phyloP scores from a whole-genome alignment of 345 rosid species.

The Raphanus raphanistrum region DNA sequence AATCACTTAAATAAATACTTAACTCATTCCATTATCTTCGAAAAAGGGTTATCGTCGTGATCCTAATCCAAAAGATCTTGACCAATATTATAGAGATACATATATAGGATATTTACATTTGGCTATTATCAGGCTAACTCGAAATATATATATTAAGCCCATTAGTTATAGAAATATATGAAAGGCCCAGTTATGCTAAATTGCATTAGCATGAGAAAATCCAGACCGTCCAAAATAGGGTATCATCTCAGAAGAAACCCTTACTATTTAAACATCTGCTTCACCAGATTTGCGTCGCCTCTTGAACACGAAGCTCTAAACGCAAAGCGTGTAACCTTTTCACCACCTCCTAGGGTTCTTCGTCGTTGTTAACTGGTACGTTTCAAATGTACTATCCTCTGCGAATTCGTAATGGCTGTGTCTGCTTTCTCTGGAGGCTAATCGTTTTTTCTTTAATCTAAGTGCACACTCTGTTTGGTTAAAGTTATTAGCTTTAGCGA shows the following conservation, averaged over 20 bases:
- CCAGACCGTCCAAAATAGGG: conserved; percentile 34
- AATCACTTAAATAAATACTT: background rate
- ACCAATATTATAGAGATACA: background rate
- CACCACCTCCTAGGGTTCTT: background rate
- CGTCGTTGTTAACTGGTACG: conserved; percentile 25
- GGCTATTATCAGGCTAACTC: background rate
- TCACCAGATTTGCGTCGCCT: conserved; percentile 12
- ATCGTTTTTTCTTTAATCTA: background rate
- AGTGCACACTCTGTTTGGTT: background rate
- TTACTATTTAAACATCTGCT: conserved; percentile 20
- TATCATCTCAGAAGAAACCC: conserved; percentile 23
- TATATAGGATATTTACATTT: too few species aligned
- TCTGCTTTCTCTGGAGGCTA: background rate
- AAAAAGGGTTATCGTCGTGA: background rate
- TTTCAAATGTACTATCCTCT: background rate
- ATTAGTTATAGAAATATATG: background rate
- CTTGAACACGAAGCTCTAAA: conserved; percentile 22
- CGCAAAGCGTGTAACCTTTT: conserved; percentile 20
- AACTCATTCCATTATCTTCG: background rate
- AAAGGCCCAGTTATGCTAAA: background rate
- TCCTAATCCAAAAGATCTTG: background rate
- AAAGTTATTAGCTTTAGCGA: background rate
- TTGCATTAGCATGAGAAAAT: background rate
- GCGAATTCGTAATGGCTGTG: background rate
- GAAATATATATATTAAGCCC: background rate